Conservation (phyloP, 2,329 filamentous ascomycete genomes). For the Sclerotinia spermophila region DNA sequence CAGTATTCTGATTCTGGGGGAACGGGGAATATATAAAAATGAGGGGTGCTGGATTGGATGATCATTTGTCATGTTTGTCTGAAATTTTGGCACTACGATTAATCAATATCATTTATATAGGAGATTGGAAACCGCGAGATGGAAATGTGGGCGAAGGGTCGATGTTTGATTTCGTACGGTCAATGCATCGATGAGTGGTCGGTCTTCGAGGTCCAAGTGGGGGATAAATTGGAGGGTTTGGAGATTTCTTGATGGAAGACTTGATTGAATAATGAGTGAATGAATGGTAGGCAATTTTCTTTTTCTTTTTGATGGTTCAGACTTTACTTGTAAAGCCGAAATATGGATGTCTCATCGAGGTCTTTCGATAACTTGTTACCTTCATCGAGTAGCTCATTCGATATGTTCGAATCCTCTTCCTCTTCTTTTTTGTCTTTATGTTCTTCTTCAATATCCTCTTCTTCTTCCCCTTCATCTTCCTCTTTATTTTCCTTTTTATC, state of each 20-base stretch:
- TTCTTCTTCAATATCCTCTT: too few species aligned
- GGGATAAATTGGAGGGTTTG: neutral
- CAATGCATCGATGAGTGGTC: too few species aligned
- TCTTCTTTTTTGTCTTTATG: neutral
- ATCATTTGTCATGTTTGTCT: too few species aligned
- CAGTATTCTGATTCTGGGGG: too few species aligned
- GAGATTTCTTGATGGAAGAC: neutral
- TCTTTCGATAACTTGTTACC: neutral
- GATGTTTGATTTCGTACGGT: too few species aligned
- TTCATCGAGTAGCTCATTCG: neutral
- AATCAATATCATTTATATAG: too few species aligned
- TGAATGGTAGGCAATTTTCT: neutral
- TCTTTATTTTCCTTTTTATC: too few species aligned
- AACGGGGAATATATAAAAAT: too few species aligned
- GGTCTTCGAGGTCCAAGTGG: neutral
- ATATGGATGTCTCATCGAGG: neutral
- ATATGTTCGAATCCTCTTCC: neutral
- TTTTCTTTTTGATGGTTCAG: neutral
- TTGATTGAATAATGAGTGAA: neutral
- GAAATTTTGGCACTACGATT: too few species aligned
- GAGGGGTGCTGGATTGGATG: too few species aligned
- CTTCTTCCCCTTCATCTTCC: neutral
- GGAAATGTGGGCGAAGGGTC: too few species aligned
- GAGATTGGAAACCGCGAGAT: too few species aligned
- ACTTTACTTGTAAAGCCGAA: neutral